Evolutionary conservation across 805 yeast genomes (phyloP), one percentile per base, ranked within the genome.

Genomic region (Wickerhamomyces bisporus): DNA sequence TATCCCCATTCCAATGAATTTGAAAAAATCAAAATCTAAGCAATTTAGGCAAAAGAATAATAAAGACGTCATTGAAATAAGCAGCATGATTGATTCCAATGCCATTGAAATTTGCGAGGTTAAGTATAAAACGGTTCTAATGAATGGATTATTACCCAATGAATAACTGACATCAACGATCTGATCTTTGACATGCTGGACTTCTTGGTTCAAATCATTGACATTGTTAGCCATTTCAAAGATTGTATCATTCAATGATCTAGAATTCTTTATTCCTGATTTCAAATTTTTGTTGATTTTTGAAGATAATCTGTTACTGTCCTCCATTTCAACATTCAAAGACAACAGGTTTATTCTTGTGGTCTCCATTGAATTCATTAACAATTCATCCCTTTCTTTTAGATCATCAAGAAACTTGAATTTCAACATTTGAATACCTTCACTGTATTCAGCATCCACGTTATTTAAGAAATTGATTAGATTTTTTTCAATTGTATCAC

Each of bases 341-440:
- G 26, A 31, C 3, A 20, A 8, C 1, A 40, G 26, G 4, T 14
- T 23, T 14, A 7, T 14, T 17, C 35, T 32, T 2, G 45, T 40
- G 6, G 20, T 16, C 5, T 31, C 37, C 16, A 42, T 14, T 10
- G 45, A 38, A 3, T 20, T 10, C 14, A n/a, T 15, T 40, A 46
- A 35, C 10, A 44, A 9, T 12, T 17, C 5, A 16, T 46, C 47
- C 25, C 47, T 33, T 19, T 33, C 29, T 25, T 46, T 39, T 18
- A 49, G 13, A 12, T 46, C 51, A 1, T 36, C 20, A n/a, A 44
- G 15, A 18, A 51, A 49, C 26, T 36, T 42, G 2, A 31, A 32
- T 24, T 26, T 42, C n/a, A 51, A 24, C 5, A 35, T 8, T 1
- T 36, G 35, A 26, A 49, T 21, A 19, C 45, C 43, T 1, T 24